Evolutionary conservation across 805 yeast genomes (phyloP).

Genomic region (Clavispora fructus): DNA sequence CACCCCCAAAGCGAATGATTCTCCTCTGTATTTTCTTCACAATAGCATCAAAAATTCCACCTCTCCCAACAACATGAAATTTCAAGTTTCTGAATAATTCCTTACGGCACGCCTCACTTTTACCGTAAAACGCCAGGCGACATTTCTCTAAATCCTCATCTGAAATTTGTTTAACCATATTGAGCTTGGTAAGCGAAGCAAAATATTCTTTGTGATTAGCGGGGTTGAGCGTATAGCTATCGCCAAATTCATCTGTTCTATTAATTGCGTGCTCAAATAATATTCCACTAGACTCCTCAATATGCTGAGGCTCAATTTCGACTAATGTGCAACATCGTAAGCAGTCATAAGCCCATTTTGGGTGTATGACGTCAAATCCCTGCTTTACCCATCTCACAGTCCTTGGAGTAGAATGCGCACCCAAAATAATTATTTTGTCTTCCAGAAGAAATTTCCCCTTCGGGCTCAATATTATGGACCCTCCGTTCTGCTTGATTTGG

Average conservation of each 20-base stretch:
- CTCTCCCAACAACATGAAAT: background rate
- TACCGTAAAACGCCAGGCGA: background rate
- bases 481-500: conserved; percentile 47
- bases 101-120: background rate
- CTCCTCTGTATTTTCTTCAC: background rate
- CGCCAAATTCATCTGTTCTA: conserved; percentile 50
- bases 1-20: background rate
- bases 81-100: background rate
- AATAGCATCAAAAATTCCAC: background rate
- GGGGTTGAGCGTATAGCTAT: conserved; percentile 43
- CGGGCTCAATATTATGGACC: conserved; percentile 26
- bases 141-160: background rate
- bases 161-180: background rate
- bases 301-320: conserved; percentile 48
- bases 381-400: conserved; percentile 19
- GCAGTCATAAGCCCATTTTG: conserved; percentile 73
- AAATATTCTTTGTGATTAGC: background rate
- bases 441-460: conserved; percentile 8
- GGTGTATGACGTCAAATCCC: conserved; percentile 59
- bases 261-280: conserved; percentile 21
- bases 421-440: conserved; percentile 16
- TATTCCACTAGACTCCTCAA: background rate
- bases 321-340: conserved; percentile 37
- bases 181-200: background rate
- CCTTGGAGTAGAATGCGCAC: conserved; percentile 25